These are phyloP conservation scores for Pinus tabuliformis DNA, from an alignment of 75 land plant species.

Conservation along the genomic window DNA sequence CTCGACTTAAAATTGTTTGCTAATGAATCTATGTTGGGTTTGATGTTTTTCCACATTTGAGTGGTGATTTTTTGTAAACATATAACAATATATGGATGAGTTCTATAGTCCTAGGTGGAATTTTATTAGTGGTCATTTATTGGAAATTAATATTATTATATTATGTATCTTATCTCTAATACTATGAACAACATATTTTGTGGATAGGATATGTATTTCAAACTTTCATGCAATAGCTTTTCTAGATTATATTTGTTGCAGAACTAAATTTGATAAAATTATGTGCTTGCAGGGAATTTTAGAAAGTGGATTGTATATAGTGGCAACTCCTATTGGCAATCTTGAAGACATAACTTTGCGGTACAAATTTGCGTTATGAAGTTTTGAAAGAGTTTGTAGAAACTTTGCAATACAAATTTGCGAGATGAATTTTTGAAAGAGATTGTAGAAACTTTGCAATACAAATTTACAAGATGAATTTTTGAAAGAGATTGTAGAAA, in stretches of 20 bases:
- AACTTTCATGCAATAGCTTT: not conserved
- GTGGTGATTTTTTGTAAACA: not conserved
- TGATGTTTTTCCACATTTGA: not conserved
- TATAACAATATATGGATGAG: not conserved
- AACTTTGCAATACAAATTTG: constrained; percentile 65
- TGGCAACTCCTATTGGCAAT: constrained; percentile 97
- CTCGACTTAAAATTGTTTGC: not conserved
- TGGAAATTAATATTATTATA: no score
- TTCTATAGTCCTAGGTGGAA: not conserved
- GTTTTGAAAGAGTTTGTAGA: not conserved
- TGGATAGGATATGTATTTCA: not conserved
- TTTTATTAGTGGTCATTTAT: not conserved
- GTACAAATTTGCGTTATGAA: constrained; percentile 26
- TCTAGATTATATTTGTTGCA: not conserved
- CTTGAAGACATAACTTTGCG: constrained; percentile 96
- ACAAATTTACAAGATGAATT: no score
- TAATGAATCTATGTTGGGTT: not conserved
- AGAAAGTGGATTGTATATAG: constrained; percentile 85
- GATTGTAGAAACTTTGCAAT: no score
- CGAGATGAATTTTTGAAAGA: not conserved
- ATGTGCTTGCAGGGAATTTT: constrained; percentile 54
- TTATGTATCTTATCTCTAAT: not conserved
- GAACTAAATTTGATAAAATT: not conserved
- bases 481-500: not conserved
- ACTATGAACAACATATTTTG: not conserved